These are phyloP conservation scores for Saussurea involucrata DNA, from an alignment of 129 eudicot genomes.

Conservation along the genomic window DNA sequence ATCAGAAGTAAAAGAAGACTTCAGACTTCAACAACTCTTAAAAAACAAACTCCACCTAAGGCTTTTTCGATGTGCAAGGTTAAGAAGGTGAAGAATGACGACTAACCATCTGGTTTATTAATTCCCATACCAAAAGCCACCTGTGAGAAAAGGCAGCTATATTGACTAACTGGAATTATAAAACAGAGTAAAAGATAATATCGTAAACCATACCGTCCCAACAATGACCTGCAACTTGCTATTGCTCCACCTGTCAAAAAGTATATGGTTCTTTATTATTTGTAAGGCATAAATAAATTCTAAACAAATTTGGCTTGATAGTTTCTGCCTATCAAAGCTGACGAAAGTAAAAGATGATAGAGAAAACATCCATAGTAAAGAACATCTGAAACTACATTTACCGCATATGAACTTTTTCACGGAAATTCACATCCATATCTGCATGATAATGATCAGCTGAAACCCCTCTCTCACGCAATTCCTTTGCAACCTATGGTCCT, in stretches of 20 bases:
- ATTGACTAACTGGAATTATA: slow-evolving; percentile 4
- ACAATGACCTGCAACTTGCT: slow-evolving; percentile 94
- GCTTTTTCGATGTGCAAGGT: no score
- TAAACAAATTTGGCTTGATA: not conserved
- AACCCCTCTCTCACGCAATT: slow-evolving; percentile 78
- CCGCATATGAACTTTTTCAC: slow-evolving; percentile 87
- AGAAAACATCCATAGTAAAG: not conserved
- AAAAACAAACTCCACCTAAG: no score
- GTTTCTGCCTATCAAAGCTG: not conserved
- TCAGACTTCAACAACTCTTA: no score
- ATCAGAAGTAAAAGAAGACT: no score
- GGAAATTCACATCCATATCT: slow-evolving; percentile 88
- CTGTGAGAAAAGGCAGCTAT: slow-evolving; percentile 34
- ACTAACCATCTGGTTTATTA: slow-evolving; percentile 98
- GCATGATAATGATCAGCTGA: slow-evolving; percentile 95
- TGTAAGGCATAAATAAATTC: not conserved
- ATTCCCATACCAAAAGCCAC: slow-evolving; percentile 99
- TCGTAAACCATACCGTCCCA: slow-evolving; percentile 71
- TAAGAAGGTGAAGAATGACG: slow-evolving; percentile 1
- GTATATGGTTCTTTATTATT: not conserved
- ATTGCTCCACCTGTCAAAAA: slow-evolving; percentile 76
- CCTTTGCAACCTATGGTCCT: slow-evolving; percentile 79
- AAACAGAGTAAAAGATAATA: not conserved
- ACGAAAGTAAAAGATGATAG: not conserved
- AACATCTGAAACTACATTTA: slow-evolving; percentile 21